Evolutionary conservation across 1,139 yeast species (phyloP), one percentile per base, ranked within the genome.

Genomic region (Scheffersomyces quercinus): DNA sequence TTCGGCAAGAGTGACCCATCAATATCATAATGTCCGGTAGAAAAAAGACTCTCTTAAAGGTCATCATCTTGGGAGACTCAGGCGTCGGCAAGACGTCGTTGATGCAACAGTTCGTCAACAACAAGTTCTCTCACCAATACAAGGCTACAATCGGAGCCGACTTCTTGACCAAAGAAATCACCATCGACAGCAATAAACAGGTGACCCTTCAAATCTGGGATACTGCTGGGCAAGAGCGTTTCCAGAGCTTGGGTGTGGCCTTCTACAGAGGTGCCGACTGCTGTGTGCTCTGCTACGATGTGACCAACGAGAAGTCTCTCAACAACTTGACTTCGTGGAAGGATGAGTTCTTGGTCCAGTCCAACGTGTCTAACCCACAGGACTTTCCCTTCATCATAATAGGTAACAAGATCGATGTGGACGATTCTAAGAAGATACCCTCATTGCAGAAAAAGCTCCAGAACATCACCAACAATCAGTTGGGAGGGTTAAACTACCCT

Each of bases 141-240:
- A 93, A 93, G 64, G 98, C 99, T 28, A 93, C 99, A 15, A 93
- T 93, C 54, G 99, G 99, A 6, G 99, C 98, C 3, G 99, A 93
- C 65, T 93, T 93, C 61, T 75, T 91, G 51, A 93, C 98, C 36
- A 91, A 91, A 64, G 98, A 93, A 60, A 82, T 93, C 46, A 72
- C 77, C 24, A 79, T 93, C 46, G 98, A 93, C 64, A 93, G 85
- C 62, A 68, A 68, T 52, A 82, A 86, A 55, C 79, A 80, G 51
- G 91, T 85, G 10, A 83, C 90, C 28, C 77, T 87, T 75, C 97
- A 93, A 74, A 83, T 93, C 44, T 93, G 99, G 99, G 99, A 93
- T 63, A 93, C 99, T 36, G 99, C 99, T 3, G 99, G 99, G 28
- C 99, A 93, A 72, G 99, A 93, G 68, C 75, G 99, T 54, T 93